These are phyloP conservation scores for Colletotrichum somersetense DNA, from an alignment of 2,329 filamentous ascomycete genomes.

Conservation along the genomic window DNA sequence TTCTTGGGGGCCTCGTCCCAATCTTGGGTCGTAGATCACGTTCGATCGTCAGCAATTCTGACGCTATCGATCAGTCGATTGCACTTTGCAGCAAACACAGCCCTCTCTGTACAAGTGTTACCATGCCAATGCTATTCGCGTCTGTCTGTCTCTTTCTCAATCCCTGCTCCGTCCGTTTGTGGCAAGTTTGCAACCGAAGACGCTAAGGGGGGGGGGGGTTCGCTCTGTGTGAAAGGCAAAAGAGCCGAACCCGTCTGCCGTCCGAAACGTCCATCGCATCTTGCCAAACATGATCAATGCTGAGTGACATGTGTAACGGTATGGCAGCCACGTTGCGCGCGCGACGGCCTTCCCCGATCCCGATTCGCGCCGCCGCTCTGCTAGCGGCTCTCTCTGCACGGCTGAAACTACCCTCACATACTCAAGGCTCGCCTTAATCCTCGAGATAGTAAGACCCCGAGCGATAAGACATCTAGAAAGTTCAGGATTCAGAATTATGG, in stretches of 20 bases:
- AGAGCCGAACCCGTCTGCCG: not conserved
- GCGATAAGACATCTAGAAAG: not conserved
- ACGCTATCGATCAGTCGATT: not conserved
- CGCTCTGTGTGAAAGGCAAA: no score
- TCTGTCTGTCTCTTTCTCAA: no score
- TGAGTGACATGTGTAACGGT: not conserved
- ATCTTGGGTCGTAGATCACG: not conserved
- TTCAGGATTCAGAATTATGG: constrained; percentile 11
- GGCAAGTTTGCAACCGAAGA: not conserved
- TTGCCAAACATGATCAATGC: not conserved
- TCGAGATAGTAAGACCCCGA: not conserved
- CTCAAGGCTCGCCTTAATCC: not conserved
- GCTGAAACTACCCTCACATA: not conserved
- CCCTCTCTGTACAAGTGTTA: not conserved
- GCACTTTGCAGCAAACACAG: not conserved
- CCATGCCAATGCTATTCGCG: no score
- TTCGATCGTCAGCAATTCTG: no score
- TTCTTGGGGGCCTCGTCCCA: not conserved
- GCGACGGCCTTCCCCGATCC: not conserved
- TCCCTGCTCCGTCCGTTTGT: not conserved
- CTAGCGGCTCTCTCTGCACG: not conserved
- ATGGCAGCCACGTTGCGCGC: no score
- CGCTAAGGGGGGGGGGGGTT: no score
- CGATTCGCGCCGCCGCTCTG: no score
- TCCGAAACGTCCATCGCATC: not conserved